These are phyloP conservation scores for Verticillium isaacii DNA, from an alignment of 2,329 filamentous ascomycete species.

Conservation along the genomic window DNA sequence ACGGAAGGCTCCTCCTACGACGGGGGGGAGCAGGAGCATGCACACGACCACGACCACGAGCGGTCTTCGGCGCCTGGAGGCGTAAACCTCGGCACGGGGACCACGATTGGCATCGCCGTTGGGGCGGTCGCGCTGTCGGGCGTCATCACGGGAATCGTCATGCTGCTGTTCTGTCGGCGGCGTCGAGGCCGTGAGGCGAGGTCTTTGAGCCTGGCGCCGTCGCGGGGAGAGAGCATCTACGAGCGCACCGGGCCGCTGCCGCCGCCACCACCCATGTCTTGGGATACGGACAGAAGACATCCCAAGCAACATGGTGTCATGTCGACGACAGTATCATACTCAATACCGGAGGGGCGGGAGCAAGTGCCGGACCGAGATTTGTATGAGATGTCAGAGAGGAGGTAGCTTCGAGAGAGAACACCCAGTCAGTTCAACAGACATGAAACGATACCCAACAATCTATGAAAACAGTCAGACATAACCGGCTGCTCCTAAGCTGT, in stretches of 20 bases:
- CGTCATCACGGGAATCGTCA: conserved; percentile 2
- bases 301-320: background rate
- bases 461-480: too few relatives aligned
- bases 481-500: background rate
- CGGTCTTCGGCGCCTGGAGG: background rate
- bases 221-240: background rate
- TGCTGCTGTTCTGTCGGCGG: conserved; percentile 5
- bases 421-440: background rate
- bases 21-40: background rate
- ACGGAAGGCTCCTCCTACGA: background rate
- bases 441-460: too few relatives aligned
- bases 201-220: background rate
- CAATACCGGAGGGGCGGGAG: background rate
- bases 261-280: background rate
- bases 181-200: background rate
- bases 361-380: background rate
- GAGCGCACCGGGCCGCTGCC: background rate
- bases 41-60: background rate
- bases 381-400: background rate
- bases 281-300: background rate
- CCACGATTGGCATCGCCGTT: conserved; percentile 4
- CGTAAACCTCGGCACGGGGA: background rate
- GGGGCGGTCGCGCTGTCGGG: conserved; percentile 1
- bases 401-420: background rate
- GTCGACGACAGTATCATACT: background rate